Evolutionary conservation across 345 rosid species (phyloP).

Genomic region (Kandelia obovata): DNA sequence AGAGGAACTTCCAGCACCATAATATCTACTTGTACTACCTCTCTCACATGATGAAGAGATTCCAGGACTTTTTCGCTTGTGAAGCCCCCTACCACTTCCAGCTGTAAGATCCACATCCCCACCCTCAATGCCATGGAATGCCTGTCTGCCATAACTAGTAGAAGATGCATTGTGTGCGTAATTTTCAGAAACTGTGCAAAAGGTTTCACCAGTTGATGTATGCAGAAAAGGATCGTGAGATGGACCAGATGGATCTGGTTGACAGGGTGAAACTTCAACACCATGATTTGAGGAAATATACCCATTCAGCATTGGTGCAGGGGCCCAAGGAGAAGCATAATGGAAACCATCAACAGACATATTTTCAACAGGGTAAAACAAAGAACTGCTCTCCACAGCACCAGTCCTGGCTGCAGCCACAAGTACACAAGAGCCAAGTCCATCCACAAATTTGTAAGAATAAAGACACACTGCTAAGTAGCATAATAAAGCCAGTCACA

Average conservation of each 20-base stretch:
- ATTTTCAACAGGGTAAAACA: conserved; percentile 53
- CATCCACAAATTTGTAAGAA: neutral
- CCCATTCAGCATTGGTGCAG: conserved; percentile 55
- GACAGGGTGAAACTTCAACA: conserved; percentile 52
- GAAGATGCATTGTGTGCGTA: conserved; percentile 53
- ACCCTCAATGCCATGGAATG: conserved; percentile 44
- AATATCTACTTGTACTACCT: conserved; percentile 65
- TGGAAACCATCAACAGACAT: conserved; percentile 45
- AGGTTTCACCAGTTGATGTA: conserved; percentile 39
- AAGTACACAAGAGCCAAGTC: conserved; percentile 10
- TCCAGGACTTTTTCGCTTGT: conserved; percentile 75
- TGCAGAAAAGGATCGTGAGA: conserved; percentile 46
- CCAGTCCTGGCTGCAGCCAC: conserved; percentile 46
- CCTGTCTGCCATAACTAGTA: conserved; percentile 52
- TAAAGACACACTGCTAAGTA: neutral
- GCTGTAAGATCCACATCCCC: conserved; percentile 48
- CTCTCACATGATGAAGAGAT: conserved; percentile 60
- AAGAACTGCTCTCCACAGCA: conserved; percentile 43
- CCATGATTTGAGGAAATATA: conserved; percentile 39
- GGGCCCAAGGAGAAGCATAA: conserved; percentile 57
- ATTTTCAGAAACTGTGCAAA: conserved; percentile 47
- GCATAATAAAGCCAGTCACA: neutral
- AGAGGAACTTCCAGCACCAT: conserved; percentile 58
- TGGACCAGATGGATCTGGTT: conserved; percentile 48
- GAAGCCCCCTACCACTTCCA: conserved; percentile 56